Evolutionary conservation across 2,329 filamentous ascomycete species (phyloP), one percentile per base, ranked within the genome.

Genomic region (Shiraia bambusicola): DNA sequence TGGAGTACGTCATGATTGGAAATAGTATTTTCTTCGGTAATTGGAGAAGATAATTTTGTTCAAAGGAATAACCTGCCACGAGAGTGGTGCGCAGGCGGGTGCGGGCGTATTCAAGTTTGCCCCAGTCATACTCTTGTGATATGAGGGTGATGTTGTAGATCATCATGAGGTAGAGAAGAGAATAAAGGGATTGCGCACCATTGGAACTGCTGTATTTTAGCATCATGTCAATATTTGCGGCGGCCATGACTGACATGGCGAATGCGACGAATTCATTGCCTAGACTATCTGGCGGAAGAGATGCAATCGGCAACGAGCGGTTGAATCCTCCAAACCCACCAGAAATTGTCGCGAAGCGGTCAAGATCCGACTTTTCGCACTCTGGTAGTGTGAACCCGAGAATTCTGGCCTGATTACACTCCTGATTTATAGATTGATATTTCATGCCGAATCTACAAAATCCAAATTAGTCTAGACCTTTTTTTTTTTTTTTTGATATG

Each of bases 81-180:
- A 61, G 54, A 1, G 60, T 66, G 30, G 59, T 57, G 28, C 60
- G 58, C 11, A 64, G 36, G 9, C 52, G 53, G 28, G 45, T 50
- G 10, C 58, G 51, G 5, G 40, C 31, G 27, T 56, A 52, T 37
- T 65, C 58, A 4, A 65, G 46, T 15, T 51, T 49, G 2, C 62
- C 61, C 59, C 59, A 67, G n/a, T 59, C 53, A 13, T 50, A 26
- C 38, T 65, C 62, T 35, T 58, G 37, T 2, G n/a, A 43, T 30
- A 62, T 42, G 12, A 63, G 48, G 1, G 58, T 63, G 34, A 64
- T 49, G 37, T 65, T 62, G 35, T 65, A 65, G 14, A 65, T 56
- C 27, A 66, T 34, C 42, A 65, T 56, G 3, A 63, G 45, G 38
- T 65, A 65, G 2, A 65, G 47, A 3, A 65, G 45, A 2, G 56